These are phyloP conservation scores for Microstroma glucosiphilum DNA, from an alignment of 1,284 basidiomycete species.

Conservation along the genomic window DNA sequence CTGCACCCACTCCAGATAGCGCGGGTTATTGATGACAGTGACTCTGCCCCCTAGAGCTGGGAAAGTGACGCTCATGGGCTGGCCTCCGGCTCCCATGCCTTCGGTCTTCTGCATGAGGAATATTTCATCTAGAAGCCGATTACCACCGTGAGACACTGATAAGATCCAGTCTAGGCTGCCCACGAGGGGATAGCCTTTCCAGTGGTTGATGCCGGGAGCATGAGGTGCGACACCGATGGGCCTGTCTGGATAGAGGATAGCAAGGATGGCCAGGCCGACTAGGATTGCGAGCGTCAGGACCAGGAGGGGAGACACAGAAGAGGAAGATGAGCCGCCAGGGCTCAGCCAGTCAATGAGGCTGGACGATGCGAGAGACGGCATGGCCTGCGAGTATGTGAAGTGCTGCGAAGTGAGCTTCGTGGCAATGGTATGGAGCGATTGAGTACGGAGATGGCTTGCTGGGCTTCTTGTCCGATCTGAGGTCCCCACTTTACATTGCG, in stretches of 20 bases:
- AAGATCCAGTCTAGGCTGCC: neutral
- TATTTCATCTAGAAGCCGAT: neutral
- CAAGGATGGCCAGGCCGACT: neutral
- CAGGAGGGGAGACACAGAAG: neutral
- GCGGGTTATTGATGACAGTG: constrained; percentile 25
- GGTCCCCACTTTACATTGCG: no score
- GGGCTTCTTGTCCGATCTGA: no score
- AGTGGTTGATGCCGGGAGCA: neutral
- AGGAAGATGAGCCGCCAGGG: no score
- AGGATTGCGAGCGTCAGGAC: neutral
- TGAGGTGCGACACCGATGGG: neutral
- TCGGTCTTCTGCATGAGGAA: neutral
- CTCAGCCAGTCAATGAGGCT: no score
- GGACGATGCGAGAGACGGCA: no score
- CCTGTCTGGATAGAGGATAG: neutral
- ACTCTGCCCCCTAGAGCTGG: constrained; percentile 18
- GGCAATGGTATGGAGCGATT: no score
- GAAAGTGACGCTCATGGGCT: neutral
- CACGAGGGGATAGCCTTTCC: neutral
- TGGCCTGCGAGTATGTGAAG: no score
- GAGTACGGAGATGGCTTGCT: no score
- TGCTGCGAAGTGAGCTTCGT: no score
- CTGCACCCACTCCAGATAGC: constrained; percentile 32
- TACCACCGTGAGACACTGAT: neutral
- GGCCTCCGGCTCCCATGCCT: neutral